Conservation (phyloP, 2,329 filamentous ascomycete species). For the Talaromyces sp. region DNA sequence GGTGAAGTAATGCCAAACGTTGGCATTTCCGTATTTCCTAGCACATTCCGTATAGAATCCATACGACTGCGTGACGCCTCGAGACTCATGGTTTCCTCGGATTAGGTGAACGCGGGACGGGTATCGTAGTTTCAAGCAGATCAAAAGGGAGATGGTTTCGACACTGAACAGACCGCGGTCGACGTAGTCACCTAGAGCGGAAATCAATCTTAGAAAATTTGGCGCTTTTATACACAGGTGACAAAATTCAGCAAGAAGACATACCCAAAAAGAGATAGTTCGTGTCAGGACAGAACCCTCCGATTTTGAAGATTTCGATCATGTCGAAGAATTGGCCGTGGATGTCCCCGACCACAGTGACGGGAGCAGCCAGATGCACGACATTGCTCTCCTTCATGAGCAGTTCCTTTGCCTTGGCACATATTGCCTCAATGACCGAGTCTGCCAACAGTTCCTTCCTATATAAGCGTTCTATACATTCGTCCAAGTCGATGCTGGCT, state of each 20-base stretch:
- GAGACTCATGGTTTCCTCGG: slow-evolving; percentile 94
- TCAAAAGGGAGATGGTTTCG: slow-evolving; percentile 94
- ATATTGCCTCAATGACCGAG: slow-evolving; percentile 98
- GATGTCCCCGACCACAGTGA: slow-evolving; percentile 97
- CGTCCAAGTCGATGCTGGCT: slow-evolving; percentile 97
- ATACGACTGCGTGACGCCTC: slow-evolving; percentile 96
- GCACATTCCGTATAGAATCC: slow-evolving; percentile 98
- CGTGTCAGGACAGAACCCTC: slow-evolving; percentile 93
- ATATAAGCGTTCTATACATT: slow-evolving; percentile 95
- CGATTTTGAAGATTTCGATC: slow-evolving; percentile 98
- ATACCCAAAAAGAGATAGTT: slow-evolving; percentile 95
- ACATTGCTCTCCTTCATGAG: slow-evolving; percentile 99
- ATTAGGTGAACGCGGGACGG: slow-evolving; percentile 93
- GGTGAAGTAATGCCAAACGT: slow-evolving; percentile 99
- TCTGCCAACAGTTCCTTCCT: slow-evolving; percentile 96
- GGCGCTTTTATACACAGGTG: background rate
- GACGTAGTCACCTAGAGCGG: slow-evolving; percentile 77
- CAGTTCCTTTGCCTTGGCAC: slow-evolving; percentile 97
- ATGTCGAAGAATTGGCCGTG: slow-evolving; percentile 99
- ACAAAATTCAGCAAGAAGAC: slow-evolving; percentile 10
- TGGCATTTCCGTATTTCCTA: slow-evolving; percentile 96
- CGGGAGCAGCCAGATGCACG: slow-evolving; percentile 89
- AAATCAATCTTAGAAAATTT: background rate
- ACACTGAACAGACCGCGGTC: slow-evolving; percentile 98
- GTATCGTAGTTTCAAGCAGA: slow-evolving; percentile 96